Evolutionary conservation across 1,284 basidiomycete genomes (phyloP), one percentile per base, ranked within the genome.

Genomic region (Cronartium quercuum): DNA sequence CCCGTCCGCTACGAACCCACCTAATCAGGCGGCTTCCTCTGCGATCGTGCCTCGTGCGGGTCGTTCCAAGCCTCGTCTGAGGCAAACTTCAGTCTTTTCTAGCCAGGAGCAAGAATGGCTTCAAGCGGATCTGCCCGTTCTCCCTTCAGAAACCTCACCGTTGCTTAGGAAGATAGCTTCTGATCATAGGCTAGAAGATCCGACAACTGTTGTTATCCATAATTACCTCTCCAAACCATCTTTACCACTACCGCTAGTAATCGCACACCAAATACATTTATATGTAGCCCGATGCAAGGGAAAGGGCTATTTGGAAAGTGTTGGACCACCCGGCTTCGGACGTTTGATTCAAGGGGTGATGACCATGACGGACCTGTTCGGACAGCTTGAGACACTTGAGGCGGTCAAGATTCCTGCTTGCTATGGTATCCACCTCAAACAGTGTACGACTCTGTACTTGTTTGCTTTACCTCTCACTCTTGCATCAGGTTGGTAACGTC

Each of bases 251-350:
- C 80, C 80, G 21, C 68, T 81, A 21, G 76, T 79, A 15, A 79
- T 81, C 42, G 76, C 78, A 6, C 80, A 81, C 68, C 77, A 80
- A 41, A 44, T 81, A 3, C 75, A 77, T 12, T 62, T 79, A n/a
- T 80, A 81, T 47, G 74, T 80, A 15, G 78, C 80, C 1, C 67
- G 76, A 70, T 78, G 75, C 76, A 73, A 68, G n/a, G 47, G 62
- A 1, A 71, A 75, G 57, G 76, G 75, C 21, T 75, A 78, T 34
- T 68, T 80, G 38, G 79, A 80, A 41, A 57, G 64, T n/a, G 62
- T 80, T 58, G 80, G 80, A 9, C 79, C 79, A 0, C 77, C 79
- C 0, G 80, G 80, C 1, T 78, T 75, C 74, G 79, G 77, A 51
- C 77, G 76, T n/a, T 71, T 80, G 42, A 66, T 60, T 0, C 42